Conservation (phyloP, 2,329 filamentous ascomycete species). For the Alternaria sp. region DNA sequence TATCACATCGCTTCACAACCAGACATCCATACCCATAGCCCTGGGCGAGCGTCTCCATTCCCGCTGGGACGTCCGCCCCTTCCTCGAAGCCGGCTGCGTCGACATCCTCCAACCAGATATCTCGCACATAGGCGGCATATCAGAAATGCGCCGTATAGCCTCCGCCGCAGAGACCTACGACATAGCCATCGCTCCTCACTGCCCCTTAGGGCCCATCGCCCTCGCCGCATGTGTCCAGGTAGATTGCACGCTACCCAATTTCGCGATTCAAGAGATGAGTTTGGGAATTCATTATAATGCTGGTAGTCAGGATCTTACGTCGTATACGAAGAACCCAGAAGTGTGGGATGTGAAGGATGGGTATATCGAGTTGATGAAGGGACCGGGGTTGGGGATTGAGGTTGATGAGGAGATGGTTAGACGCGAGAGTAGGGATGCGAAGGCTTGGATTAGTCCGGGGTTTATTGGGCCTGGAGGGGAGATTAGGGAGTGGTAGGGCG, state of each 20-base stretch:
- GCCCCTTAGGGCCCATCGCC: slow-evolving; percentile 74
- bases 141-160: slow-evolving; percentile 72
- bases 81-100: slow-evolving; percentile 70
- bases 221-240: slow-evolving; percentile 75
- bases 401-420: slow-evolving; percentile 71
- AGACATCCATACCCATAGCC: slow-evolving; percentile 70
- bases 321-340: slow-evolving; percentile 68
- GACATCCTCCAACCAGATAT: slow-evolving; percentile 79
- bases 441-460: slow-evolving; percentile 70
- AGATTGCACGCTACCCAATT: slow-evolving; percentile 64
- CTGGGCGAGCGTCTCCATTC: slow-evolving; percentile 75
- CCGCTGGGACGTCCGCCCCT: slow-evolving; percentile 76
- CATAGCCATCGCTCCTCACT: slow-evolving; percentile 75
- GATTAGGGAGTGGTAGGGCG: slow-evolving; percentile 68
- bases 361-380: slow-evolving; percentile 66
- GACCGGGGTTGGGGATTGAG: slow-evolving; percentile 72
- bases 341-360: slow-evolving; percentile 72
- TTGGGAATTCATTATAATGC: slow-evolving; percentile 79
- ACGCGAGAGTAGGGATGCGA: slow-evolving; percentile 63
- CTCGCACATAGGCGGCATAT: slow-evolving; percentile 74
- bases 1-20: slow-evolving; percentile 65
- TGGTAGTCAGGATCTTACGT: slow-evolving; percentile 54
- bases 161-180: slow-evolving; percentile 76
- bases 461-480: slow-evolving; percentile 72
- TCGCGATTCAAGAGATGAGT: slow-evolving; percentile 80